These are phyloP conservation scores for Saururus chinensis DNA, from an alignment of 164 flowering plant species.

Conservation along the genomic window DNA sequence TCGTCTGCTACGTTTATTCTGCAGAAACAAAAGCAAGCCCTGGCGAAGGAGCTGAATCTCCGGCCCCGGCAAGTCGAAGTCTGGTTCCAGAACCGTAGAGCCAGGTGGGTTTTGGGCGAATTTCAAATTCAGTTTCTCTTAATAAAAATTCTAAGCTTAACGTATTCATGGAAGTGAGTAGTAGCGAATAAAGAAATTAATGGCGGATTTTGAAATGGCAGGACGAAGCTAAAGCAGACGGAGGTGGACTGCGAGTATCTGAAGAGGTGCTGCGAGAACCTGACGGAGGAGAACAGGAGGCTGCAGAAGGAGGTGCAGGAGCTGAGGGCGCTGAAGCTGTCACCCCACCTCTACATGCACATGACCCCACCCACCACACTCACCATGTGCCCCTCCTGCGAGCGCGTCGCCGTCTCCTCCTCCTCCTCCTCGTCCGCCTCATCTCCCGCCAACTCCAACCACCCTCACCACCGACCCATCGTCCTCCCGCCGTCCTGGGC, in stretches of 20 bases:
- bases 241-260: constrained; percentile 79
- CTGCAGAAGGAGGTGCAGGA: constrained; percentile 73
- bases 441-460: not conserved
- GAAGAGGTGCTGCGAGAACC: constrained; percentile 70
- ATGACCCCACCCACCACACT: constrained; percentile 78
- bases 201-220: constrained; percentile 6
- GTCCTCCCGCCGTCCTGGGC: constrained; percentile 11
- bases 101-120: constrained; percentile 39
- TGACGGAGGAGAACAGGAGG: constrained; percentile 69
- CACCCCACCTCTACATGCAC: constrained; percentile 76
- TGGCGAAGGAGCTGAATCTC: constrained; percentile 64
- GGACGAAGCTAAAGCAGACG: constrained; percentile 84
- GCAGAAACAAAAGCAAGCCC: constrained; percentile 78
- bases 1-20: not conserved
- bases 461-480: constrained; percentile 21
- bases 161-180: no score
- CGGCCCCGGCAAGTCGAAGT: constrained; percentile 79
- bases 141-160: no score
- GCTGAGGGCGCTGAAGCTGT: constrained; percentile 64
- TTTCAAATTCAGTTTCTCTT: no score
- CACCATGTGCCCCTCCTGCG: constrained; percentile 87
- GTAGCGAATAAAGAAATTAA: no score
- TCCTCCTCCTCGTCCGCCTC: no score
- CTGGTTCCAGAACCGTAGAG: constrained; percentile 85
- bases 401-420: constrained; percentile 48